A percentile compares a stretch with the other conserved stretches of the same genome.
phyloP scores from a whole-genome alignment of 192 early-diverging fungal genomes.

The Radiomyces spectabilis region DNA sequence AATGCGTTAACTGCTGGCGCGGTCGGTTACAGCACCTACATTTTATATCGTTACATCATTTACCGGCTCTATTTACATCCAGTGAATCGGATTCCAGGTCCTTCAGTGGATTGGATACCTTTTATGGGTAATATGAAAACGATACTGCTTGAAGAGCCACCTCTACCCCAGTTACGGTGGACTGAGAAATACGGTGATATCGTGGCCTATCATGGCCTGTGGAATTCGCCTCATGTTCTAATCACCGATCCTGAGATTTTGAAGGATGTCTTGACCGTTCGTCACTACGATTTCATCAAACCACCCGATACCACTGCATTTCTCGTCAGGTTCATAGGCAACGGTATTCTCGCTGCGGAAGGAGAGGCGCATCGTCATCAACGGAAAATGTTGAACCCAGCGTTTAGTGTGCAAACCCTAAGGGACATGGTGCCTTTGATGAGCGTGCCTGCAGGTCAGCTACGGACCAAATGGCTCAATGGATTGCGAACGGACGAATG shows the following conservation, averaged over 20 bases:
- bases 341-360: slow-evolving; percentile 43
- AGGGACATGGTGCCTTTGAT: slow-evolving; percentile 38
- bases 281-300: slow-evolving; percentile 41
- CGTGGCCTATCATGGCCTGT: slow-evolving; percentile 34
- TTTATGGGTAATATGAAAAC: slow-evolving; percentile 35
- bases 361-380: slow-evolving; percentile 41
- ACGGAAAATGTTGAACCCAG: slow-evolving; percentile 51
- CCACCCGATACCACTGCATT: slow-evolving; percentile 13
- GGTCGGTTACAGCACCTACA: too few relatives aligned
- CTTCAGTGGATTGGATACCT: slow-evolving; percentile 33
- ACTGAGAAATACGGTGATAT: slow-evolving; percentile 42
- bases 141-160: slow-evolving; percentile 34
- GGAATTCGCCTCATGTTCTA: slow-evolving; percentile 28
- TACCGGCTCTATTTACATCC: slow-evolving; percentile 32
- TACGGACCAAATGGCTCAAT: slow-evolving; percentile 36
- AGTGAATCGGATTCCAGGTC: slow-evolving; percentile 39
- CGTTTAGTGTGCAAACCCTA: slow-evolving; percentile 36
- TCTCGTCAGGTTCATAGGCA: slow-evolving; percentile 32
- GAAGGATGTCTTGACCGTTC: slow-evolving; percentile 31
- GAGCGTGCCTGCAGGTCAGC: slow-evolving; percentile 10
- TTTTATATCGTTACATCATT: slow-evolving; percentile 30
- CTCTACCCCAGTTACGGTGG: slow-evolving; percentile 38
- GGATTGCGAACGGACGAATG: slow-evolving; percentile 3
- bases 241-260: slow-evolving; percentile 42
- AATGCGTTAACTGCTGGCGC: too few relatives aligned